Conservation (phyloP, 495 filamentous ascomycete genomes). For the Amorphotheca resinae region DNA sequence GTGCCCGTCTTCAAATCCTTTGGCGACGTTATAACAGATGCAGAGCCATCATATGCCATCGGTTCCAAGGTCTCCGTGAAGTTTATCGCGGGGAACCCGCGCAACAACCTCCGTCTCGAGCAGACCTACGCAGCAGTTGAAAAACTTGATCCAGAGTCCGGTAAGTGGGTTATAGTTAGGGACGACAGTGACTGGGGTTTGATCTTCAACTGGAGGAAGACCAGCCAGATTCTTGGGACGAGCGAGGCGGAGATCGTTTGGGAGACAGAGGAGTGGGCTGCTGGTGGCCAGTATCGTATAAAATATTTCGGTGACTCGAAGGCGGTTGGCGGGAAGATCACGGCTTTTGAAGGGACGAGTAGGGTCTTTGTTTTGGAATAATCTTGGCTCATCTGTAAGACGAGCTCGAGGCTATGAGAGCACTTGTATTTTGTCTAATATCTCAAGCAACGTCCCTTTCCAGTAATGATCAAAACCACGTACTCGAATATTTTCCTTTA, state of each 20-base stretch:
- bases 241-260: constrained; percentile 73
- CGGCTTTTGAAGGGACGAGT: constrained; percentile 65
- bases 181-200: constrained; percentile 72
- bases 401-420: constrained; percentile 94
- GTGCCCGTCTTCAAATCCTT: constrained; percentile 58
- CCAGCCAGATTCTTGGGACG: constrained; percentile 53
- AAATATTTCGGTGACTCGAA: constrained; percentile 82
- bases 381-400: too few relatives aligned
- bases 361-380: constrained; percentile 41
- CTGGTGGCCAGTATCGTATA: constrained; percentile 61
- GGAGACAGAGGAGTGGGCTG: constrained; percentile 52
- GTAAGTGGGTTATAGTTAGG: constrained; percentile 53
- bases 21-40: constrained; percentile 59
- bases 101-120: constrained; percentile 73
- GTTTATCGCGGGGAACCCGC: constrained; percentile 83
- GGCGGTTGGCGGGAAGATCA: constrained; percentile 50
- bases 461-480: too few relatives aligned
- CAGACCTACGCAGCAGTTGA: constrained; percentile 74
- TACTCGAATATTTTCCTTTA: too few relatives aligned
- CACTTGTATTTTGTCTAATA: too few relatives aligned
- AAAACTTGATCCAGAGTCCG: constrained; percentile 31
- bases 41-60: constrained; percentile 36
- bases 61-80: constrained; percentile 47
- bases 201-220: constrained; percentile 70
- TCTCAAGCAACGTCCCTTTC: too few relatives aligned